A percentile compares a stretch with the other conserved stretches of the same genome.
Conservation (phyloP, 2,329 filamentous ascomycete species). For the Penicillium freii region DNA sequence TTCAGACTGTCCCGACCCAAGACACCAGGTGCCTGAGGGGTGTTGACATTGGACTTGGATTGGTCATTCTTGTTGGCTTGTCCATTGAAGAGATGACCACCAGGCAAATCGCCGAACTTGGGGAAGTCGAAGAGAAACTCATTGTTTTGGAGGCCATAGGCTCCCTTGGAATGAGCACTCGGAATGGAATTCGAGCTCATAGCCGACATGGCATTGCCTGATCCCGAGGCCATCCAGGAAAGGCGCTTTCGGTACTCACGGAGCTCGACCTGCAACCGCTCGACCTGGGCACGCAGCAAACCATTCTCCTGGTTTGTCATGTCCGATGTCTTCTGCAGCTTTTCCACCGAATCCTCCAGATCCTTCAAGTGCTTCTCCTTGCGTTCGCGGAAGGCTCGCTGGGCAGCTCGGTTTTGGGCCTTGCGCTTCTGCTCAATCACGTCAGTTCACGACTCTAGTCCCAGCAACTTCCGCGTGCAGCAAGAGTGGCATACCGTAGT, state of each 20-base stretch:
- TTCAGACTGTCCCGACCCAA: constrained; percentile 28
- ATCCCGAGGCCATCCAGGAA: constrained; percentile 57
- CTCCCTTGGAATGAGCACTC: constrained; percentile 46
- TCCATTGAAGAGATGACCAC: constrained; percentile 53
- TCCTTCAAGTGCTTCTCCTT: constrained; percentile 73
- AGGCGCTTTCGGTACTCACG: constrained; percentile 88
- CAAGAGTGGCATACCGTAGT: constrained; percentile 69
- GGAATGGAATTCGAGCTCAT: constrained; percentile 49
- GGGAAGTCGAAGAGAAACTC: constrained; percentile 97
- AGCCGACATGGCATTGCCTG: constrained; percentile 47
- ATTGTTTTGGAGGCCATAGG: constrained; percentile 64
- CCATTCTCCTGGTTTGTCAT: constrained; percentile 82
- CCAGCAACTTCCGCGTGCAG: not conserved
- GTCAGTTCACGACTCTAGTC: constrained; percentile 22
- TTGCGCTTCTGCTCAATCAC: constrained; percentile 56
- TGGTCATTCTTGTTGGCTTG: constrained; percentile 39
- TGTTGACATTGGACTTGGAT: constrained; percentile 20
- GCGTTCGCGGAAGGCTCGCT: constrained; percentile 88
- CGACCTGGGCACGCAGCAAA: constrained; percentile 79
- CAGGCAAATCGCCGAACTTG: constrained; percentile 76
- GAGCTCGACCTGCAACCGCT: constrained; percentile 79
- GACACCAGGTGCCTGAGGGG: constrained; percentile 31
- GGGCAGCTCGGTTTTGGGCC: constrained; percentile 89
- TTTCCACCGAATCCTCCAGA: constrained; percentile 56
- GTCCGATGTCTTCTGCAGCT: constrained; percentile 77